Evolutionary conservation across 441 rosid genomes (phyloP).

Genomic region (Flueggea neowawraea): DNA sequence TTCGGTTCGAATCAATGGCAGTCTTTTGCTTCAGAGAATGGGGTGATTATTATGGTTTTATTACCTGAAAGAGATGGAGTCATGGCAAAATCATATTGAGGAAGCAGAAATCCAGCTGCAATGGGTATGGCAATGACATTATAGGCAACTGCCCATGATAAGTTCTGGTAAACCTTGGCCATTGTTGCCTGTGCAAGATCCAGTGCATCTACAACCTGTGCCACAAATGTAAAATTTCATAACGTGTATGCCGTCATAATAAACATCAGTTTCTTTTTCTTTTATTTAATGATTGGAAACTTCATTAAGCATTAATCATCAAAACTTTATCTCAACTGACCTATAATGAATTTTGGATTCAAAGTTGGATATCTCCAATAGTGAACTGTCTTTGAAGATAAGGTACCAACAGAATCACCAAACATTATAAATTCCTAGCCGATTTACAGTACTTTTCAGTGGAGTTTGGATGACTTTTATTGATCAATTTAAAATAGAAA

Average conservation of each 20-base stretch:
- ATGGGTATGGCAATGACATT: slow-evolving; percentile 77
- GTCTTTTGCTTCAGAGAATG: not conserved
- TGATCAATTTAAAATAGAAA: too few relatives aligned
- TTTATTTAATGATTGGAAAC: too few relatives aligned
- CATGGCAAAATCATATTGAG: slow-evolving; percentile 86
- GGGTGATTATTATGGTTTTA: not conserved
- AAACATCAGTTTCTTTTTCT: too few relatives aligned
- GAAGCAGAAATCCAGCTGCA: slow-evolving; percentile 91
- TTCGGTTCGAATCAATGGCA: not conserved
- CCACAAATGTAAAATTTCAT: not conserved
- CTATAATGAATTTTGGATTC: too few relatives aligned
- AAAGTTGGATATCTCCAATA: too few relatives aligned
- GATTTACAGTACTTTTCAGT: too few relatives aligned
- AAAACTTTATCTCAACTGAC: too few relatives aligned
- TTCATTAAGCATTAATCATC: too few relatives aligned
- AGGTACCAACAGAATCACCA: too few relatives aligned
- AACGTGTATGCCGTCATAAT: not conserved
- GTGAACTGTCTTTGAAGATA: too few relatives aligned
- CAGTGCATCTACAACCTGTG: slow-evolving; percentile 76
- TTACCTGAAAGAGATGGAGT: slow-evolving; percentile 90
- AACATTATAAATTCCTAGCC: too few relatives aligned
- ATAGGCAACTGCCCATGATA: slow-evolving; percentile 87
- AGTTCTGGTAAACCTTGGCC: slow-evolving; percentile 91
- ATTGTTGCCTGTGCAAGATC: slow-evolving; percentile 87
- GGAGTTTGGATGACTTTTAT: too few relatives aligned